Percentiles rank a stretch among this genome's conserved stretches.
These are phyloP conservation scores for Persicaria tinctoria DNA, from an alignment of 148 eudicot genomes.

Conservation along the genomic window DNA sequence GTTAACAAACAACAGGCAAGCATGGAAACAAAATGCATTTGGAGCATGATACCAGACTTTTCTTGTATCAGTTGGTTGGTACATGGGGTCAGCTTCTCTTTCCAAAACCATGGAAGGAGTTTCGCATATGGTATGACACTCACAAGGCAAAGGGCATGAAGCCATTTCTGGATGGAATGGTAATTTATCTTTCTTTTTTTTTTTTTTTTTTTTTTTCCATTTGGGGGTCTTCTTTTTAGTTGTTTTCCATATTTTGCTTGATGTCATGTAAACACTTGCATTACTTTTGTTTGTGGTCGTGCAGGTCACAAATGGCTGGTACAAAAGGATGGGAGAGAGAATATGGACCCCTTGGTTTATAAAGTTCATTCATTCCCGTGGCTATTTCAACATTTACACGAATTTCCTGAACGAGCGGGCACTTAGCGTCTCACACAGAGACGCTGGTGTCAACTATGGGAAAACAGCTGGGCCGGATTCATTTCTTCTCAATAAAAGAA, in stretches of 20 bases:
- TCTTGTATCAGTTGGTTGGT: constrained; percentile 93
- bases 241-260: background rate
- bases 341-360: constrained; percentile 99
- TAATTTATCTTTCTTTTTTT: constrained; percentile 18
- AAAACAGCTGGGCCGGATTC: constrained; percentile 94
- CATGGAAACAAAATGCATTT: constrained; percentile 86
- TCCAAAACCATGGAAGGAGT: constrained; percentile 97
- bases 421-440: constrained; percentile 81
- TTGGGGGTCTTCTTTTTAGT: background rate
- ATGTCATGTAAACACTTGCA: background rate
- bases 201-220: background rate
- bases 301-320: constrained; percentile 97
- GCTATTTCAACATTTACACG: constrained; percentile 82
- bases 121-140: constrained; percentile 85
- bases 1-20: constrained; percentile 41
- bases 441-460: constrained; percentile 90
- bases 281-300: background rate
- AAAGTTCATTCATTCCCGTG: constrained; percentile 67
- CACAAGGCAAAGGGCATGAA: constrained; percentile 78
- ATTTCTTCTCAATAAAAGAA: constrained; percentile 38
- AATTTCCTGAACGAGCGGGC: constrained; percentile 70
- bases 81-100: constrained; percentile 99
- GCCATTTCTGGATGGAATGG: constrained; percentile 93
- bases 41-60: constrained; percentile 53
- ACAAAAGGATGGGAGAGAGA: constrained; percentile 85